A percentile compares a stretch with the other conserved stretches of the same genome.
phyloP scores from a whole-genome alignment of 208 protist genomes.

The Leishmania gerbilli region DNA sequence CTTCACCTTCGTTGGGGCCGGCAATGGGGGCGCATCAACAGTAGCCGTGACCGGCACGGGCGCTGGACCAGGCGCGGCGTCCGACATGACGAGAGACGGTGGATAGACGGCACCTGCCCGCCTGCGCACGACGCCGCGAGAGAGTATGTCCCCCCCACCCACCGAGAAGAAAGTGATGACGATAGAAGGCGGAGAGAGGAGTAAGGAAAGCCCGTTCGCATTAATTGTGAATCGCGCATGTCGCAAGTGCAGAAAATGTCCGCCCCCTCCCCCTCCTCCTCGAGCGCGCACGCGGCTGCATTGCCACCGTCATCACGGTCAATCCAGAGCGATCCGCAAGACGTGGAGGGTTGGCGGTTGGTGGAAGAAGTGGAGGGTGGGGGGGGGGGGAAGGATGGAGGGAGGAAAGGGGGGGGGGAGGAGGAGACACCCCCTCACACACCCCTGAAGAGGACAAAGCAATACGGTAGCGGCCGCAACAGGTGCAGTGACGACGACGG shows the following conservation, averaged over 20 bases:
- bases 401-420: background rate
- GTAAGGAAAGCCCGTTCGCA: background rate
- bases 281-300: background rate
- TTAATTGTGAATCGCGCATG: background rate
- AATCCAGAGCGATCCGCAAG: background rate
- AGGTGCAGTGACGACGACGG: background rate
- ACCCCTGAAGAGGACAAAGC: background rate
- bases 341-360: background rate
- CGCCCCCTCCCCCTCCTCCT: background rate
- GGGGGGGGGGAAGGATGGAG: too few species aligned
- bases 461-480: background rate
- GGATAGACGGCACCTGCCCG: background rate
- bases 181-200: background rate
- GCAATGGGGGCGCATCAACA: background rate
- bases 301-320: background rate
- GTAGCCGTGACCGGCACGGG: background rate
- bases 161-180: background rate
- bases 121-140: background rate
- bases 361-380: background rate
- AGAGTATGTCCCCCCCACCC: background rate
- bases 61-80: background rate
- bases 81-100: background rate
- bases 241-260: background rate
- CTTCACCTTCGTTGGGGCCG: slow-evolving; percentile 22
- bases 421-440: background rate